A percentile compares a stretch with the other conserved stretches of the same genome.
phyloP scores from a whole-genome alignment of 345 rosid species.

The Alliaria petiolata region DNA sequence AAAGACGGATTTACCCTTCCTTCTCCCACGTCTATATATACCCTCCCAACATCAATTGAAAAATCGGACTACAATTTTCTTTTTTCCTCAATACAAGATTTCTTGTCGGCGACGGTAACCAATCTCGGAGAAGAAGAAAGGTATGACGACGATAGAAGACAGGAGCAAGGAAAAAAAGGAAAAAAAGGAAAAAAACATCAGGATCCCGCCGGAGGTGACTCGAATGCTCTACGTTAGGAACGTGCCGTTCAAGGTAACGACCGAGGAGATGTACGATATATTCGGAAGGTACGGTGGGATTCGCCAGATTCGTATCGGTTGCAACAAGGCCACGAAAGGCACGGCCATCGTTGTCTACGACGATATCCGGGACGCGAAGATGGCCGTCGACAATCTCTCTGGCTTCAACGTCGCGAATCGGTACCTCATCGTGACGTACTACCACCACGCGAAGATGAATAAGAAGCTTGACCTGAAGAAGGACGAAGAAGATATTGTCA shows the following conservation, averaged over 20 bases:
- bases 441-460: constrained; percentile 76
- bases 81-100: neutral
- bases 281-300: constrained; percentile 86
- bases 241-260: constrained; percentile 80
- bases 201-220: constrained; percentile 56
- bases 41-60: neutral
- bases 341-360: constrained; percentile 85
- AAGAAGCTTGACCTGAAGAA: constrained; percentile 76
- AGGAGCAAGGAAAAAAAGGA: constrained; percentile 71
- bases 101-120: too few relatives aligned
- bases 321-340: constrained; percentile 70
- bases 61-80: neutral
- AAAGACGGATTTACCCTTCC: too few relatives aligned
- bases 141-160: constrained; percentile 54
- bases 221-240: constrained; percentile 76
- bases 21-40: too few relatives aligned
- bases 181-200: constrained; percentile 68
- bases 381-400: constrained; percentile 83
- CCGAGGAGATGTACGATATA: constrained; percentile 94
- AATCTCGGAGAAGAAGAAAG: neutral
- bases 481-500: constrained; percentile 69
- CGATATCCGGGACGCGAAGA: constrained; percentile 85
- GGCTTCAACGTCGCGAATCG: constrained; percentile 88
- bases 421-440: constrained; percentile 69
- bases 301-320: constrained; percentile 81